Conservation (phyloP, 192 early-diverging fungal genomes). For the Obelidium mucronatum region DNA sequence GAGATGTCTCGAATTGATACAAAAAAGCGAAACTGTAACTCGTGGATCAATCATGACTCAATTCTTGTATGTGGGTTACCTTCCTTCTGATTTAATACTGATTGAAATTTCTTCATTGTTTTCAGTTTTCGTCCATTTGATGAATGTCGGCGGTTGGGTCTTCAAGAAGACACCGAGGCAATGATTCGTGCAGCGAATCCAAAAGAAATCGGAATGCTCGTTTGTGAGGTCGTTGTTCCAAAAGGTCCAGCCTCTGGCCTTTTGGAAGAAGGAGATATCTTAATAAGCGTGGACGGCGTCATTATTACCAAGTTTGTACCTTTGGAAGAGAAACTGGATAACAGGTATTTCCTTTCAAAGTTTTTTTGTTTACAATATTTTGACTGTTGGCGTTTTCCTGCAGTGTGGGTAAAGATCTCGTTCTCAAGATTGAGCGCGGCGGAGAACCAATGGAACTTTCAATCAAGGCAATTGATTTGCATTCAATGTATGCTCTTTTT, state of each 20-base stretch:
- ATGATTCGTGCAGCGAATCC: conserved; percentile 64
- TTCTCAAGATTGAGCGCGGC: conserved; percentile 73
- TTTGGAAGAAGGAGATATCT: conserved; percentile 80
- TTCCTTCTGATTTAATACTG: background rate
- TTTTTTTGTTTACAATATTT: background rate
- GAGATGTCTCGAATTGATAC: conserved; percentile 46
- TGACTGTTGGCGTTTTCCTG: background rate
- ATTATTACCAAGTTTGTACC: conserved; percentile 86
- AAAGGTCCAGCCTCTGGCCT: conserved; percentile 70
- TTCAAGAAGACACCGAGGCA: conserved; percentile 68
- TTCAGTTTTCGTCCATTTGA: conserved; percentile 75
- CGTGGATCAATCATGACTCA: conserved; percentile 79
- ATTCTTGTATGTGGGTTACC: conserved; percentile 56
- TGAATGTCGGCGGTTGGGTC: conserved; percentile 74
- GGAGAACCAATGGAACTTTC: conserved; percentile 67
- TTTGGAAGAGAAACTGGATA: conserved; percentile 75
- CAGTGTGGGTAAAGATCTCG: conserved; percentile 65
- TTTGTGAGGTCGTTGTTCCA: conserved; percentile 77
- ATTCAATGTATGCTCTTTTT: conserved; percentile 58
- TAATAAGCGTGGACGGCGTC: conserved; percentile 72
- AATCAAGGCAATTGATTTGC: conserved; percentile 73
- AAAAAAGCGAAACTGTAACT: conserved; percentile 39
- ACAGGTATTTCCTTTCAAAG: conserved; percentile 37
- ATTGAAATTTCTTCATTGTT: background rate
- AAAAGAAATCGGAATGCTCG: conserved; percentile 81